Percentiles rank a stretch among this genome's conserved stretches.
Evolutionary conservation across 345 rosid genomes (phyloP).

Genomic region (Hibiscus tridactylites): DNA sequence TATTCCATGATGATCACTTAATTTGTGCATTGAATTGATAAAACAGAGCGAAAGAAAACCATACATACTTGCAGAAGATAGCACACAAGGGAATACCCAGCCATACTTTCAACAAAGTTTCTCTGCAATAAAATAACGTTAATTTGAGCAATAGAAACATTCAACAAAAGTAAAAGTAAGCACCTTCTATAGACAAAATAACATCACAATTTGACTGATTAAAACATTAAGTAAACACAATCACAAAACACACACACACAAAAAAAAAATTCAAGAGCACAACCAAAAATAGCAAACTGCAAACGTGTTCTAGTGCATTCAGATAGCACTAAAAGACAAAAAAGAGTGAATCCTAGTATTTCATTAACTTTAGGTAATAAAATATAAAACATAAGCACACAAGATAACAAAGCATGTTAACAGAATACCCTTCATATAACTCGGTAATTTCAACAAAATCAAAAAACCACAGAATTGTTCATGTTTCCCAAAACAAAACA

Average conservation of each 20-base stretch:
- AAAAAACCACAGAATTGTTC: background rate
- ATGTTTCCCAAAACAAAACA: background rate
- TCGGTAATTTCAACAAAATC: background rate
- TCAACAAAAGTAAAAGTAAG: background rate
- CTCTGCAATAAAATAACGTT: conserved; percentile 47
- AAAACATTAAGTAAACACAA: conserved; percentile 2
- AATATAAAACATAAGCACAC: background rate
- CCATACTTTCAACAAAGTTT: conserved; percentile 99
- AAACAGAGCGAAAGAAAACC: background rate
- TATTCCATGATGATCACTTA: background rate
- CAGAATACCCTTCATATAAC: background rate
- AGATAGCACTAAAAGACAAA: background rate
- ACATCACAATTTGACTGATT: background rate
- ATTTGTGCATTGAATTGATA: background rate
- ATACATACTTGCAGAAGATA: conserved; percentile 91
- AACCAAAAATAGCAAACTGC: background rate
- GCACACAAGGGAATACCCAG: conserved; percentile 97
- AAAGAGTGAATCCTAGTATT: background rate
- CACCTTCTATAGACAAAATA: background rate
- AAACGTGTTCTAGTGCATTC: background rate
- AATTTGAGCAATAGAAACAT: background rate
- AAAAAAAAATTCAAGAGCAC: background rate
- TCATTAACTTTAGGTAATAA: background rate
- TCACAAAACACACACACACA: no score
- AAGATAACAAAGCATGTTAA: background rate